These are phyloP conservation scores for Sisymbrium altissimum DNA, from an alignment of 345 rosid species.

Conservation along the genomic window DNA sequence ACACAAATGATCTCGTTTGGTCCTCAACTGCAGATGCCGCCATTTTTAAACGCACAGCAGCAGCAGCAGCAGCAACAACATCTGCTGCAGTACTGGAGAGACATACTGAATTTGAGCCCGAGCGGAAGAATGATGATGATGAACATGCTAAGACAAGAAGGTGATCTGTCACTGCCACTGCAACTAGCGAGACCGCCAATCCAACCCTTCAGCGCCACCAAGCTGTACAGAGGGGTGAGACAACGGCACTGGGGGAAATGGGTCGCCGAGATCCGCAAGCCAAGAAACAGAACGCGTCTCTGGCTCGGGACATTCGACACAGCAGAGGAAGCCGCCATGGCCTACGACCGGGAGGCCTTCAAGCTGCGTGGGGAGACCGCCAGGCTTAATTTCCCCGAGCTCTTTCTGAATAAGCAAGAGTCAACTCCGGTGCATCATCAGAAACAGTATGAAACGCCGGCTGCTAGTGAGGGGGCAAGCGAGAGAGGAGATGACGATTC, in stretches of 20 bases:
- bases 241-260: constrained; percentile 99
- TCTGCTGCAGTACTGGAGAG: constrained; percentile 59
- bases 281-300: constrained; percentile 84
- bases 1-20: constrained; percentile 74
- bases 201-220: constrained; percentile 72
- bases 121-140: constrained; percentile 73
- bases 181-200: constrained; percentile 40
- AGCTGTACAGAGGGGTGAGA: constrained; percentile 88
- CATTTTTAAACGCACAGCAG: constrained; percentile 27
- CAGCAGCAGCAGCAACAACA: constrained; percentile 53
- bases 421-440: constrained; percentile 23
- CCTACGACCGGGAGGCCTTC: constrained; percentile 88
- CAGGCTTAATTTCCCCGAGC: constrained; percentile 84
- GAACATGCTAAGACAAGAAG: constrained; percentile 61
- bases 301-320: constrained; percentile 97
- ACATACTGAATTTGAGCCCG: constrained; percentile 58
- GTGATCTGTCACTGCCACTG: constrained; percentile 41
- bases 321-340: constrained; percentile 90
- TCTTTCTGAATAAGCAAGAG: constrained; percentile 57
- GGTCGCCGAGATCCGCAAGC: constrained; percentile 97
- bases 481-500: constrained; percentile 31
- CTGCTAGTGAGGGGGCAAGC: constrained; percentile 4
- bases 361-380: constrained; percentile 85
- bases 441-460: constrained; percentile 22
- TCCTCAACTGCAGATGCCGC: constrained; percentile 48